Evolutionary conservation across 139 green algal genomes (phyloP).

Genomic region (Volvox reticuliferus): DNA sequence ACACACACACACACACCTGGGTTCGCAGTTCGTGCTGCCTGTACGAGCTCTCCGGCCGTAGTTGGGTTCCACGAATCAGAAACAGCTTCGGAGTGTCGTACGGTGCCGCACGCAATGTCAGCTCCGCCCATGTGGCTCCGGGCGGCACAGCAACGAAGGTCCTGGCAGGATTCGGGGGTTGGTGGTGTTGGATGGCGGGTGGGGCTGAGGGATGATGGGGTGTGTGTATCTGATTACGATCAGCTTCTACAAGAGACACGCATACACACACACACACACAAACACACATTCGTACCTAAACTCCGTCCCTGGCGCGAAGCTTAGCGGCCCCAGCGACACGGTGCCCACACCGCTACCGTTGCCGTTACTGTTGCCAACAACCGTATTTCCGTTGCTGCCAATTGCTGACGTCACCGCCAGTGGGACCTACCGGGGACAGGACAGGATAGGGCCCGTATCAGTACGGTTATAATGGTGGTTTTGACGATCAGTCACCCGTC

Average conservation of each 20-base stretch:
- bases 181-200: no score
- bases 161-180: no score
- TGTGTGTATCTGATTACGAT: no score
- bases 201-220: neutral
- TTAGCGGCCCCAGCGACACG: constrained; percentile 24
- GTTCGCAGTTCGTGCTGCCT: constrained; percentile 70
- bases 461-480: no score
- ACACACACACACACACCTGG: constrained; percentile 45
- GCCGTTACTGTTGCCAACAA: neutral
- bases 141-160: constrained; percentile 84
- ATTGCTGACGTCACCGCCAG: neutral
- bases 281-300: neutral
- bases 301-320: constrained; percentile 53
- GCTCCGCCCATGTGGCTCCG: constrained; percentile 88
- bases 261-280: neutral
- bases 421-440: neutral
- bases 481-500: no score
- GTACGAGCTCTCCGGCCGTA: constrained; percentile 77
- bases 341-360: constrained; percentile 34
- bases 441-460: no score
- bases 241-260: no score
- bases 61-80: constrained; percentile 64
- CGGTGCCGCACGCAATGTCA: constrained; percentile 65
- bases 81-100: constrained; percentile 62
- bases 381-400: neutral